These are phyloP conservation scores for Spinellus fusiger DNA, from an alignment of 192 early-diverging fungal genomes.

Conservation along the genomic window DNA sequence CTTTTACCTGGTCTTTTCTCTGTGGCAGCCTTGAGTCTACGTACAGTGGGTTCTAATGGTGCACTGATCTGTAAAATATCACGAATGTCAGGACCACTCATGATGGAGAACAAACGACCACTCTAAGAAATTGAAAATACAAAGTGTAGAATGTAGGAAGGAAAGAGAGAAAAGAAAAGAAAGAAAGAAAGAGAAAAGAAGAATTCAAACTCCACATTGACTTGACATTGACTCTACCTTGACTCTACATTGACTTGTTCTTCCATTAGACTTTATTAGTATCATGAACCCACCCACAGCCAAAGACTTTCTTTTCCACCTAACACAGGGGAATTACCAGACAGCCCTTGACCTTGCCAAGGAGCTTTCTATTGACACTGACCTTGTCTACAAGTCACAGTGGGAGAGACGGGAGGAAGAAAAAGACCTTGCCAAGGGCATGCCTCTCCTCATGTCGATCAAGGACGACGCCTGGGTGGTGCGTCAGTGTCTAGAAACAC, in stretches of 20 bases:
- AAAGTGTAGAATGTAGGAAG: no score
- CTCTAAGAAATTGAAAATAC: no score
- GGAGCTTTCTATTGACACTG: slow-evolving; percentile 44
- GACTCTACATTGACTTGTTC: no score
- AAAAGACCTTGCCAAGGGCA: slow-evolving; percentile 20
- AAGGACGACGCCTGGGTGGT: slow-evolving; percentile 58
- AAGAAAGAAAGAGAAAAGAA: no score
- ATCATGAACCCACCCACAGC: slow-evolving; percentile 38
- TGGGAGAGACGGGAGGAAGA: slow-evolving; percentile 35
- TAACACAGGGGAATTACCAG: slow-evolving; percentile 45
- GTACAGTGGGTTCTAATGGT: slow-evolving; percentile 28
- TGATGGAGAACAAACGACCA: no score
- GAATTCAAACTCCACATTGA: no score
- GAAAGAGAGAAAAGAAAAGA: no score
- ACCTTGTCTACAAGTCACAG: slow-evolving; percentile 57
- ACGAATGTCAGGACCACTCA: slow-evolving; percentile 48
- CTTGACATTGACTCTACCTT: no score
- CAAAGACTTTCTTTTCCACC: slow-evolving; percentile 45
- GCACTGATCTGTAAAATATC: slow-evolving; percentile 54
- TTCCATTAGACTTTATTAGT: background rate
- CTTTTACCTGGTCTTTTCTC: slow-evolving; percentile 48
- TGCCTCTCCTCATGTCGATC: slow-evolving; percentile 41
- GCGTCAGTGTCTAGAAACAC: slow-evolving; percentile 37
- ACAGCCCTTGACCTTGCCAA: slow-evolving; percentile 52
- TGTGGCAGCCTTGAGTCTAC: slow-evolving; percentile 26